phyloP scores from a whole-genome alignment of 2,329 filamentous ascomycete genomes.

The Pezicula carpinea region DNA sequence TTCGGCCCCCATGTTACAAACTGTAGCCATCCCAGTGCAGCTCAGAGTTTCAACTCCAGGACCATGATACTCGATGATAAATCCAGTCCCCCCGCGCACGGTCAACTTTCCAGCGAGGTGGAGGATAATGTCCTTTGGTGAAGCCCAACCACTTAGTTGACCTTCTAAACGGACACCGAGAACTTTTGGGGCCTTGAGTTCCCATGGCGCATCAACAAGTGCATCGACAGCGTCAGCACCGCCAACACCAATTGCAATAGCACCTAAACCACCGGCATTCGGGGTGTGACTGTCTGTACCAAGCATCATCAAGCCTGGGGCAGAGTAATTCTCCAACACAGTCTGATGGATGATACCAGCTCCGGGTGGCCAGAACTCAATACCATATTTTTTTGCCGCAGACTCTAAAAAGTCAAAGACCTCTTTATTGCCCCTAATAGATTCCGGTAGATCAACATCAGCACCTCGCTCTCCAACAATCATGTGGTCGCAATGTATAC shows the following conservation, averaged over 20 bases:
- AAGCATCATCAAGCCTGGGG: constrained; percentile 98
- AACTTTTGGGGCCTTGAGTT: constrained; percentile 90
- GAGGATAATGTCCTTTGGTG: constrained; percentile 94
- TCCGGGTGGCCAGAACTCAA: constrained; percentile 93
- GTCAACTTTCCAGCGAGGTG: constrained; percentile 84
- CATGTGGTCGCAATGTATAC: constrained; percentile 98
- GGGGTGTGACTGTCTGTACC: constrained; percentile 97
- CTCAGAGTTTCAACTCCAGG: constrained; percentile 85
- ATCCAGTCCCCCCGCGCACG: constrained; percentile 90
- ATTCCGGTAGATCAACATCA: constrained; percentile 75
- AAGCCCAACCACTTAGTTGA: constrained; percentile 81
- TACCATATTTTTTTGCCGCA: constrained; percentile 83
- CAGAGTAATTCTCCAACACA: constrained; percentile 94
- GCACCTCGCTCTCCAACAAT: constrained; percentile 94
- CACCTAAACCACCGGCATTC: constrained; percentile 91
- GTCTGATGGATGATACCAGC: constrained; percentile 97
- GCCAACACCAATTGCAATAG: constrained; percentile 93
- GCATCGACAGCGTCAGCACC: constrained; percentile 97
- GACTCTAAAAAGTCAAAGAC: constrained; percentile 97
- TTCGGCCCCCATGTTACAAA: constrained; percentile 91
- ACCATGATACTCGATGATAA: constrained; percentile 90
- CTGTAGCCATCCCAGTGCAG: constrained; percentile 88
- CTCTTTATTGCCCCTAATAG: constrained; percentile 89
- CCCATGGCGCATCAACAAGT: constrained; percentile 93
- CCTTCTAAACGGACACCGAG: constrained; percentile 82